phyloP scores from a whole-genome alignment of 1,139 yeast genomes.

The Geotrichum klebahnii region DNA sequence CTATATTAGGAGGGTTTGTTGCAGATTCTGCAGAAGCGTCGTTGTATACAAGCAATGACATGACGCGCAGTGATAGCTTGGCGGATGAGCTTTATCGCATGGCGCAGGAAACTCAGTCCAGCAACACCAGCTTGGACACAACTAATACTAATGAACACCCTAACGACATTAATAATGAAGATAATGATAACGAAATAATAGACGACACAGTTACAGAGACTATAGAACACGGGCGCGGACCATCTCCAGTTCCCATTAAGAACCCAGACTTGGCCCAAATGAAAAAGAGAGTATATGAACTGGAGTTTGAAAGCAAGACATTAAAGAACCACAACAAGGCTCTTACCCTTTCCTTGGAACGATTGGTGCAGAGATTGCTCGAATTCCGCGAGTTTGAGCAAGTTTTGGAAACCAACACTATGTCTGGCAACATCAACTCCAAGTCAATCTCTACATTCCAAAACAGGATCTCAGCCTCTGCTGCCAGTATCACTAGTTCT shows the following conservation, averaged over 20 bases:
- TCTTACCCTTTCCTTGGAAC: constrained; percentile 28
- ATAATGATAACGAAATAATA: neutral
- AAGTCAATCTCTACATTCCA: constrained; percentile 34
- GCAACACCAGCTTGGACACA: neutral
- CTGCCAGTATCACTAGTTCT: neutral
- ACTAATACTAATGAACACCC: neutral
- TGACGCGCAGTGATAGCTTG: neutral
- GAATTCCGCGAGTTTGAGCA: constrained; percentile 35
- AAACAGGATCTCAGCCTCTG: constrained; percentile 27
- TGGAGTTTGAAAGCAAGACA: constrained; percentile 14
- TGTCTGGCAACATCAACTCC: constrained; percentile 25
- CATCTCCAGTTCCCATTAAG: neutral
- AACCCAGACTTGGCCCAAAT: neutral
- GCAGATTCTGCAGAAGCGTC: neutral
- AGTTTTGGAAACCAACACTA: constrained; percentile 28
- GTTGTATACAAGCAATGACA: too few species aligned
- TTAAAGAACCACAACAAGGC: constrained; percentile 20
- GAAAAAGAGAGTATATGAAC: constrained; percentile 14
- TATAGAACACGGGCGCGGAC: neutral
- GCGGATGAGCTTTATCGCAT: neutral
- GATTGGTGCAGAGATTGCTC: constrained; percentile 37
- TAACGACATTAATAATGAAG: neutral
- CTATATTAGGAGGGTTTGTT: constrained; percentile 25
- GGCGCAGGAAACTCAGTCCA: neutral
- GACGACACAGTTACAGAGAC: constrained; percentile 1